Evolutionary conservation across 345 rosid genomes (phyloP), one percentile per base, ranked within the genome.

Genomic region (Gossypium herbaceum): DNA sequence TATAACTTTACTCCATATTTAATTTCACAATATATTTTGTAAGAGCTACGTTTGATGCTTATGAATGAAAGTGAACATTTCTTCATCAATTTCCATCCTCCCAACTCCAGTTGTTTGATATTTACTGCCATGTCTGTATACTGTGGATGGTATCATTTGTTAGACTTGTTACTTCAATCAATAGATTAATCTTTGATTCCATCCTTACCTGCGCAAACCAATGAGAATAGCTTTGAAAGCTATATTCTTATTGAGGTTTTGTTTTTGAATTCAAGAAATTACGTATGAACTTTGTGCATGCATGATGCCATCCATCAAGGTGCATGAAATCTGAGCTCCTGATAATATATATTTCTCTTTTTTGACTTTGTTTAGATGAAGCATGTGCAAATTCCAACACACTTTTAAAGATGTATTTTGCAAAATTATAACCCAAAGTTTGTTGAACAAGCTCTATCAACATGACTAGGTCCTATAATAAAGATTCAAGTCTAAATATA

Each of bases 381-480:
- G 7, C 41, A 5, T 5, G 41, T 34, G 41, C 41, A 34, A 34
- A 34, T 34, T 34, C 7, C 41, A 34, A 34, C 41, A 34, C 6
- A 34, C 6, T 34, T 34, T 34, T 52, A 52, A 52, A 52, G 17
- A 50, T 27, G 47, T 65, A 19, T 57, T 43, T 13, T 17, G 66
- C 24, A 29, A 72, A 57, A 68, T 50, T 15, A 68, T 27, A 16
- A 12, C 4, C n/a, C 0, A 5, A 71, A 39, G n/a, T 12, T 71
- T 20, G 74, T 71, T 71, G 63, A 55, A 34, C 50, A 55, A 55
- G 74, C 50, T 17, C 15, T n/a, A 50, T 56, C 63, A 19, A 34
- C 17, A 12, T 5, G 50, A 71, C 62, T 22, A 54, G 61, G 22
- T 56, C 62, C 63, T 55, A 12, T 10, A 56, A 55, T 29, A 20